Percentiles rank a stretch among this genome's conserved stretches.
Conservation (phyloP, 495 filamentous ascomycete genomes). For the Aspergillus kassunensis region DNA sequence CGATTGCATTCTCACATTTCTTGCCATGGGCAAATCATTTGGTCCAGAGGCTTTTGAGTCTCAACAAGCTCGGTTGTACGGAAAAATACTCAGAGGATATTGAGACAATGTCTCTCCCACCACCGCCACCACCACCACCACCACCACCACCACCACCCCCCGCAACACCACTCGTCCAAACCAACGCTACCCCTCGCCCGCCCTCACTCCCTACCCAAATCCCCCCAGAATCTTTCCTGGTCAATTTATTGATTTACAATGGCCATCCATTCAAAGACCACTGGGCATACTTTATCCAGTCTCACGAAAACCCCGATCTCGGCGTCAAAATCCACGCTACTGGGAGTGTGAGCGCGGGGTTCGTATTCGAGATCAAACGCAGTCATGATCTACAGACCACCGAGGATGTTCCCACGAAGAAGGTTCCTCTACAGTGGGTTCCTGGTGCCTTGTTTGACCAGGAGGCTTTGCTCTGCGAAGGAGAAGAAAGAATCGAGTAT, state of each 20-base stretch:
- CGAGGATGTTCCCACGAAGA: slow-evolving; percentile 13
- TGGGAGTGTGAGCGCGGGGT: slow-evolving; percentile 25
- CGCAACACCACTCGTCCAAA: too few species aligned
- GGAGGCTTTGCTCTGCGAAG: slow-evolving; percentile 12
- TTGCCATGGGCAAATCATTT: too few species aligned
- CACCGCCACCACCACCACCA: too few species aligned
- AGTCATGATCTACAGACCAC: slow-evolving; percentile 13
- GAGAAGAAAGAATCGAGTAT: slow-evolving; percentile 6
- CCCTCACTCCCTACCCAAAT: neutral
- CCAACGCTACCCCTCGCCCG: neutral
- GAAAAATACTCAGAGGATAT: too few species aligned
- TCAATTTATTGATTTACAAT: slow-evolving; percentile 27
- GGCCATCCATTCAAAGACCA: slow-evolving; percentile 31
- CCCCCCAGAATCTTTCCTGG: slow-evolving; percentile 6
- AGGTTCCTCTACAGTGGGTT: slow-evolving; percentile 27
- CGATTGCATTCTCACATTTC: too few species aligned
- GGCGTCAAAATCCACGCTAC: slow-evolving; percentile 24
- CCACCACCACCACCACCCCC: too few species aligned
- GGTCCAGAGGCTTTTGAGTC: too few species aligned
- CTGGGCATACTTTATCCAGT: slow-evolving; percentile 27
- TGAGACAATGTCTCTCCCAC: too few species aligned
- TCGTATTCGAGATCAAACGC: slow-evolving; percentile 24
- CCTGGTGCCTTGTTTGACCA: slow-evolving; percentile 15
- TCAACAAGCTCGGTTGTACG: too few species aligned
- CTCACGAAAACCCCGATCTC: slow-evolving; percentile 8